A percentile compares a stretch with the other conserved stretches of the same genome.
phyloP scores from a whole-genome alignment of 768 basidiomycete species.

The Tylopilus rubrobrunneus region DNA sequence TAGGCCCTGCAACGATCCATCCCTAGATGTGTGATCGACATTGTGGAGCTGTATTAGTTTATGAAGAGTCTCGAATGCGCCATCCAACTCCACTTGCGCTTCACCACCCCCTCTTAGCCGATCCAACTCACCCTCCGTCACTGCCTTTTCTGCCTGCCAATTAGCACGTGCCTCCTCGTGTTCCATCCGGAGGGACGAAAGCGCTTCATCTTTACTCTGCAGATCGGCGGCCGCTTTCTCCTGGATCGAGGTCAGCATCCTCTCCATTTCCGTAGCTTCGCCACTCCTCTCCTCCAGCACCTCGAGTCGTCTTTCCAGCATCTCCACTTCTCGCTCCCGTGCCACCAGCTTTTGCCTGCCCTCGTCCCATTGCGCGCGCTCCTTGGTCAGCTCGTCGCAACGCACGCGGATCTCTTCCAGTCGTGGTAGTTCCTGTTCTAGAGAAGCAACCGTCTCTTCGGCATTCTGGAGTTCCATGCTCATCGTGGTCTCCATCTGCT shows the following conservation, averaged over 20 bases:
- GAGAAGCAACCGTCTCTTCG: conserved; percentile 56
- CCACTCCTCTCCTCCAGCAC: conserved; percentile 41
- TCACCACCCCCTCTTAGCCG: conserved; percentile 36
- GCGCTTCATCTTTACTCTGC: conserved; percentile 39
- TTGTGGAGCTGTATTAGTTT: conserved; percentile 52
- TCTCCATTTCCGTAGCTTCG: conserved; percentile 40
- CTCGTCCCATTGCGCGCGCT: conserved; percentile 48
- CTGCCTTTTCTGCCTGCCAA: conserved; percentile 49
- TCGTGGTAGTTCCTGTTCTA: conserved; percentile 53
- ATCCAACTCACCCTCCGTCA: conserved; percentile 52
- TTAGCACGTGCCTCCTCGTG: conserved; percentile 44
- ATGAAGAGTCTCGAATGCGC: conserved; percentile 45
- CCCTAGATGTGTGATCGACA: conserved; percentile 48
- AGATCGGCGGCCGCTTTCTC: conserved; percentile 35
- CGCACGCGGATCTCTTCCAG: conserved; percentile 47
- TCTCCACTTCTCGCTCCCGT: conserved; percentile 34
- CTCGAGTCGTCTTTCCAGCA: conserved; percentile 41
- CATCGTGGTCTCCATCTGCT: conserved; percentile 61
- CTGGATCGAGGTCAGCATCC: conserved; percentile 33
- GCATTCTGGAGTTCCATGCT: conserved; percentile 63
- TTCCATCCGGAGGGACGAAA: conserved; percentile 35
- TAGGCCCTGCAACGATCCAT: conserved; percentile 47
- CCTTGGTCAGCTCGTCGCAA: conserved; percentile 44
- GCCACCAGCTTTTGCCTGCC: conserved; percentile 40
- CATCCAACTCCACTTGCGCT: conserved; percentile 48